A percentile compares a stretch with the other conserved stretches of the same genome.
phyloP scores from a whole-genome alignment of 2,329 filamentous ascomycete genomes.

The Cylindrodendrum hubeiense region DNA sequence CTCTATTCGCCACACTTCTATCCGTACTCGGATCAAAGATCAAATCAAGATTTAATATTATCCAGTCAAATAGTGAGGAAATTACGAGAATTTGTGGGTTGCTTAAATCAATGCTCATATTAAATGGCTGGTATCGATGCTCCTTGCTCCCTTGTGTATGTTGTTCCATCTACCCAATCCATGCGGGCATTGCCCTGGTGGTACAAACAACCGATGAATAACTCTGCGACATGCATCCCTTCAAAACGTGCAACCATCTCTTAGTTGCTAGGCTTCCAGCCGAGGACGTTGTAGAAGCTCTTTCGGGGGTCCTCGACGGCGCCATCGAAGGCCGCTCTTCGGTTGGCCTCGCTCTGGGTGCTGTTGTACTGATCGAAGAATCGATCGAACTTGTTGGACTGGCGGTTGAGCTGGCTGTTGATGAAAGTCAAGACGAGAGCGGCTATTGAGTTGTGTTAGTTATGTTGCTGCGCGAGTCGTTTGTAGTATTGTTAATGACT shows the following conservation, averaged over 20 bases:
- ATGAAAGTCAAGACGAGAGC: constrained; percentile 34
- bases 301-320: constrained; percentile 41
- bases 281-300: constrained; percentile 42
- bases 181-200: not conserved
- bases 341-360: constrained; percentile 33
- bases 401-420: constrained; percentile 32
- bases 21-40: no score
- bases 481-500: not conserved
- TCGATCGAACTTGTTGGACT: constrained; percentile 40
- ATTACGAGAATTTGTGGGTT: not conserved
- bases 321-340: constrained; percentile 37
- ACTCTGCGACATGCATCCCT: constrained; percentile 6
- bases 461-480: not conserved
- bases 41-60: no score
- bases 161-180: constrained; percentile 17
- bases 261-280: constrained; percentile 30
- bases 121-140: constrained; percentile 28
- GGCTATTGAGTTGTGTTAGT: constrained; percentile 13
- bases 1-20: no score
- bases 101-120: constrained; percentile 17
- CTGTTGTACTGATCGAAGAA: constrained; percentile 43
- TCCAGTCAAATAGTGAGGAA: not conserved
- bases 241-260: not conserved
- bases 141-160: constrained; percentile 21
- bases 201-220: constrained; percentile 6